Conservation (phyloP, 169 alveolate species). For the Fabrea salina region DNA sequence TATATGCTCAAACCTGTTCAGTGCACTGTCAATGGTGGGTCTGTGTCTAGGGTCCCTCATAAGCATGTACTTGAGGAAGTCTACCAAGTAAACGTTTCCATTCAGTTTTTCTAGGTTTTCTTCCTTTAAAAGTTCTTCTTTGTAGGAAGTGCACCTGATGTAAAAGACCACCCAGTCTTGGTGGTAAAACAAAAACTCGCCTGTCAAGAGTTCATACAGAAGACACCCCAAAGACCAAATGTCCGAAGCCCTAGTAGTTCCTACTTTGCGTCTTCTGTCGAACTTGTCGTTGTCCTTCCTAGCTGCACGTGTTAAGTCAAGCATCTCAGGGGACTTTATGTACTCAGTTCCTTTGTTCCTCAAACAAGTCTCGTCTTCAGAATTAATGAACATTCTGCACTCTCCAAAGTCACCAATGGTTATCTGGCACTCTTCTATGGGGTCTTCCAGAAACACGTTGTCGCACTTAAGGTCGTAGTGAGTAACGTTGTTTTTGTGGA, state of each 20-base stretch:
- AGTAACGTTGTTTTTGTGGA: constrained; percentile 84
- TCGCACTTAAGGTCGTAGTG: constrained; percentile 94
- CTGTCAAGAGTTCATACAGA: constrained; percentile 89
- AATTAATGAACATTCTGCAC: constrained; percentile 83
- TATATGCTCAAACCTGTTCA: constrained; percentile 86
- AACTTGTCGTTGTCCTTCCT: constrained; percentile 81
- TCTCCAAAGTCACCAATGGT: constrained; percentile 92
- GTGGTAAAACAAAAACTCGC: constrained; percentile 79
- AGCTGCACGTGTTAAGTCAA: constrained; percentile 69
- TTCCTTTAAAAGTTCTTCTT: constrained; percentile 66
- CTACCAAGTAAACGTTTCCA: constrained; percentile 78
- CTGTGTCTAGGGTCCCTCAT: constrained; percentile 81
- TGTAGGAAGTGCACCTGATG: constrained; percentile 55
- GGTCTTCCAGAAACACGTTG: constrained; percentile 74
- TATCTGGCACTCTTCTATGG: constrained; percentile 67
- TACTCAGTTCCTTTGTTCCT: constrained; percentile 89
- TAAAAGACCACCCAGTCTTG: constrained; percentile 55
- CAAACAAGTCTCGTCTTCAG: constrained; percentile 66
- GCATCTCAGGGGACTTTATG: constrained; percentile 91
- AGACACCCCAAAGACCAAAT: constrained; percentile 93
- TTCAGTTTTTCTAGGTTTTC: constrained; percentile 65
- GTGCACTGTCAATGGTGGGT: constrained; percentile 81
- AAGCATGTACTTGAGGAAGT: constrained; percentile 81
- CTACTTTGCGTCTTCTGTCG: constrained; percentile 85
- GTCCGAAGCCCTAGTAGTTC: constrained; percentile 89